Conservation (phyloP, 768 basidiomycete species). For the Erythrobasidium yunnanense region DNA sequence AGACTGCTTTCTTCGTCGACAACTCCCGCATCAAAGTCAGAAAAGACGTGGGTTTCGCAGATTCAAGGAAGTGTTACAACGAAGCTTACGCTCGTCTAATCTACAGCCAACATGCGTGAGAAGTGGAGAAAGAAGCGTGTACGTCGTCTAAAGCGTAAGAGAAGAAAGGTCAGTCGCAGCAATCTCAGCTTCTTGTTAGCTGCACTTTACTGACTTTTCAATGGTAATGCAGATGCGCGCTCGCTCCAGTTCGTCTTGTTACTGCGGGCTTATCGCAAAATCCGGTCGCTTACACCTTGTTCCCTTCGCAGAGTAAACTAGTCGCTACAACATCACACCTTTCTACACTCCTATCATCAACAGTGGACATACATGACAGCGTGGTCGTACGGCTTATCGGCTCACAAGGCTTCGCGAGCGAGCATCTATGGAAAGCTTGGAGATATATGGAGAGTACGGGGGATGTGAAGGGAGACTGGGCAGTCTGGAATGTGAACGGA, state of each 20-base stretch:
- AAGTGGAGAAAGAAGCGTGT: constrained; percentile 27
- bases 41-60: not conserved
- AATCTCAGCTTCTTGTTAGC: not conserved
- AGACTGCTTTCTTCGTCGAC: too few relatives aligned
- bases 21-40: not conserved
- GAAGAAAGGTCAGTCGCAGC: constrained; percentile 19
- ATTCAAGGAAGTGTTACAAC: not conserved
- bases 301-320: constrained; percentile 9
- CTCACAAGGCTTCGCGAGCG: too few relatives aligned
- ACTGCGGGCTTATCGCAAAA: not conserved
- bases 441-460: too few relatives aligned
- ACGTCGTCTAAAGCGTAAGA: constrained; percentile 24
- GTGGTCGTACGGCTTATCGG: too few relatives aligned
- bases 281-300: not conserved
- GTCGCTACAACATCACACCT: not conserved
- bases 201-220: not conserved
- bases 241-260: constrained; percentile 19
- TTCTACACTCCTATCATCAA: not conserved
- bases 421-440: too few relatives aligned
- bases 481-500: too few relatives aligned
- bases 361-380: not conserved
- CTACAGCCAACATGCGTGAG: constrained; percentile 7
- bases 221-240: constrained; percentile 18
- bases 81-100: too few relatives aligned
- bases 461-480: too few relatives aligned